Percentiles rank a stretch among this genome's conserved stretches.
These are phyloP conservation scores for Penicillium cinerascens DNA, from an alignment of 495 filamentous ascomycete species.

Conservation along the genomic window DNA sequence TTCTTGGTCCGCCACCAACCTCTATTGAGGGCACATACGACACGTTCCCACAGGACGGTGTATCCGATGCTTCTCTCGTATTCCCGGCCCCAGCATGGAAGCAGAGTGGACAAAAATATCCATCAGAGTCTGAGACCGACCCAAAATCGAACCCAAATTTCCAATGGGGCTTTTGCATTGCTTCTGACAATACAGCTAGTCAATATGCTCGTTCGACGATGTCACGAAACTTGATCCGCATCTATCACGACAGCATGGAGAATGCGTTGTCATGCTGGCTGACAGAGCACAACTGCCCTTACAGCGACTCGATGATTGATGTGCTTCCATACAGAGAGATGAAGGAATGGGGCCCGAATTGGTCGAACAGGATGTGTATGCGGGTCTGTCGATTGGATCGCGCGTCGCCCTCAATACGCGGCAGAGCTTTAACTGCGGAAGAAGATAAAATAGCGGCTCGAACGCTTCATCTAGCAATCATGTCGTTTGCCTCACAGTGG, in stretches of 20 bases:
- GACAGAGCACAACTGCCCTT: constrained; percentile 45
- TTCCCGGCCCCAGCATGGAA: not conserved
- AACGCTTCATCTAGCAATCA: constrained; percentile 39
- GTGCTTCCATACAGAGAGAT: constrained; percentile 3
- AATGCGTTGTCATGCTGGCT: constrained; percentile 48
- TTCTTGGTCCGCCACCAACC: not conserved
- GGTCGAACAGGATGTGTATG: constrained; percentile 44
- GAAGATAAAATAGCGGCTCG: constrained; percentile 36
- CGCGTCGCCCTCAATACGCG: constrained; percentile 21
- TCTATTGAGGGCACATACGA: not conserved
- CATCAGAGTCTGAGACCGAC: not conserved
- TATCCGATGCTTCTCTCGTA: not conserved
- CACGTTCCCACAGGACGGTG: not conserved
- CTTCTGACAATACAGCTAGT: constrained; percentile 16
- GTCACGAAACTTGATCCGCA: constrained; percentile 34
- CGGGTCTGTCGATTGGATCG: constrained; percentile 43
- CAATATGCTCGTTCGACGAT: constrained; percentile 28
- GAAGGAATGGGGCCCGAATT: constrained; percentile 37
- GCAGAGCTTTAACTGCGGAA: constrained; percentile 26
- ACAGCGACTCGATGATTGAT: constrained; percentile 18
- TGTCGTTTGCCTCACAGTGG: constrained; percentile 50
- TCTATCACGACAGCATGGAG: constrained; percentile 49
- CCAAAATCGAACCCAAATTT: not conserved
- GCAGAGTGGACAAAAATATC: not conserved
- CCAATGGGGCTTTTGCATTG: constrained; percentile 3